Conservation (phyloP, 2,329 filamentous ascomycete species). For the Fusarium fracticaudum region DNA sequence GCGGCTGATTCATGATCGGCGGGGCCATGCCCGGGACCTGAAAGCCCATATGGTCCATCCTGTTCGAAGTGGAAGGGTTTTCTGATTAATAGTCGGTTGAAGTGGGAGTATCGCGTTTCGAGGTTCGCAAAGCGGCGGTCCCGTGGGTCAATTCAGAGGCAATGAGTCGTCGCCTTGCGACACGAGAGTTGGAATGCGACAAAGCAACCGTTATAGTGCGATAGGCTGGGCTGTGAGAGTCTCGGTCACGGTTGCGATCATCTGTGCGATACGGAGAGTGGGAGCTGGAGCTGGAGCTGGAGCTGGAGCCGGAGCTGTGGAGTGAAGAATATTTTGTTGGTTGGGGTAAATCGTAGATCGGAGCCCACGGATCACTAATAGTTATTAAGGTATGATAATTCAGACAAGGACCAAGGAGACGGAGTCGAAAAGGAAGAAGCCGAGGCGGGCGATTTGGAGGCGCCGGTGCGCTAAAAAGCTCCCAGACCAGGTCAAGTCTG, state of each 20-base stretch:
- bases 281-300: neutral
- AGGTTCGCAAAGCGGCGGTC: constrained; percentile 10
- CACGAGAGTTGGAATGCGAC: neutral
- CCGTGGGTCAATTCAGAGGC: constrained; percentile 19
- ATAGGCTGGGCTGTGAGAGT: constrained; percentile 1
- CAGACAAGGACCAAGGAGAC: constrained; percentile 21
- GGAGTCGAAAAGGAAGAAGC: constrained; percentile 13
- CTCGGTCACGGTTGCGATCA: constrained; percentile 6
- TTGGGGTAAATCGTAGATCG: constrained; percentile 33
- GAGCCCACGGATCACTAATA: constrained; percentile 28
- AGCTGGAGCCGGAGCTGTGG: constrained; percentile 15
- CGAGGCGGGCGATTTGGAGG: constrained; percentile 1
- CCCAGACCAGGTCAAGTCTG: constrained; percentile 15
- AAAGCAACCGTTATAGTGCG: neutral
- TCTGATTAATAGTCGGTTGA: neutral
- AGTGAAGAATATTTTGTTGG: constrained; percentile 26
- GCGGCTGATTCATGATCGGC: constrained; percentile 71
- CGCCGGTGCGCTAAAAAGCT: constrained; percentile 23
- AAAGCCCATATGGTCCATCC: constrained; percentile 63
- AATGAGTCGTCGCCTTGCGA: constrained; percentile 9
- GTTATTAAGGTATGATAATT: constrained; percentile 31
- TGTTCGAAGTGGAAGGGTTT: neutral
- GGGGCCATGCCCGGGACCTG: constrained; percentile 68
- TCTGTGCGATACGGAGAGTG: neutral
- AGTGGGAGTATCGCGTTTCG: neutral